Evolutionary conservation across 352 stramenopile species (phyloP).

Genomic region (Peronospora belbahrii): DNA sequence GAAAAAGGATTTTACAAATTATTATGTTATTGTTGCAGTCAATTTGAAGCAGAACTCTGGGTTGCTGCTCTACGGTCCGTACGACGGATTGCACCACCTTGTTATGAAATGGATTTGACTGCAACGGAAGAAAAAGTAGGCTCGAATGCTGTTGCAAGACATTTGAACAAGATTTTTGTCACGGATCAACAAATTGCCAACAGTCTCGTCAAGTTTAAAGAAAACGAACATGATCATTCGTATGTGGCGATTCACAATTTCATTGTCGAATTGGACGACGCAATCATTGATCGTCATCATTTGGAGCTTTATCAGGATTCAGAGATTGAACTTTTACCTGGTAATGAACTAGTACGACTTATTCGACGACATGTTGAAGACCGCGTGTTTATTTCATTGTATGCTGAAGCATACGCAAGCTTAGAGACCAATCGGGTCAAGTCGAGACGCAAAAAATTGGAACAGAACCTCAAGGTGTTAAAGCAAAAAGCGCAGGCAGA

Average conservation of each 20-base stretch:
- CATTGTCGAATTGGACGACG: constrained; percentile 54
- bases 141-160: constrained; percentile 40
- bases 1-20: constrained; percentile 82
- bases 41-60: constrained; percentile 77
- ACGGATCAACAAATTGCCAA: constrained; percentile 48
- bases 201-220: constrained; percentile 48
- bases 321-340: constrained; percentile 54
- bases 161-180: constrained; percentile 80
- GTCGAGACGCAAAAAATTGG: constrained; percentile 21
- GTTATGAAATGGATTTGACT: constrained; percentile 63
- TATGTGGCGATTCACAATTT: constrained; percentile 48
- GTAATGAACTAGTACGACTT: constrained; percentile 66
- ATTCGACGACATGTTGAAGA: constrained; percentile 76
- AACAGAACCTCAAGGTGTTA: constrained; percentile 57
- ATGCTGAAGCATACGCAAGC: constrained; percentile 44
- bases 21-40: constrained; percentile 70
- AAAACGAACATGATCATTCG: constrained; percentile 36
- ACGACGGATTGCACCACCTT: constrained; percentile 32
- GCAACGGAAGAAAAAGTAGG: constrained; percentile 45
- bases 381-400: constrained; percentile 62
- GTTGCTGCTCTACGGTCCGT: constrained; percentile 53
- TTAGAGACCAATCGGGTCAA: constrained; percentile 41
- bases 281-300: constrained; percentile 62
- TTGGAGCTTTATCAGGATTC: constrained; percentile 52
- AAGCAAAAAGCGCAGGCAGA: constrained; percentile 43